phyloP scores from a whole-genome alignment of 176 grass and related monocot genomes.

The Canna indica region DNA sequence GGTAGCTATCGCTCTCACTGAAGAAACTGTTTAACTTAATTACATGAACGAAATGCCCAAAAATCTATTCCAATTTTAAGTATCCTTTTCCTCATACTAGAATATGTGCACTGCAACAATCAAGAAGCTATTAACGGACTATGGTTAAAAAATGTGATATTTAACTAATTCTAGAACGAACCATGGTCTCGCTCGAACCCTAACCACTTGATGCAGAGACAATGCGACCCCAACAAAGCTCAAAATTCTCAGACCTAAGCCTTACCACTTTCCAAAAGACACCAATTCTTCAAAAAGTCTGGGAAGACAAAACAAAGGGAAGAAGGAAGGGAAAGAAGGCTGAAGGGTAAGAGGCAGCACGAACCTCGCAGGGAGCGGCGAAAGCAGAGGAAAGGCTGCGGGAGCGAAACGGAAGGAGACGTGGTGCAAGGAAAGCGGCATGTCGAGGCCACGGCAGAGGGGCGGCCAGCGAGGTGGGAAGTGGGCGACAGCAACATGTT shows the following conservation, averaged over 20 bases:
- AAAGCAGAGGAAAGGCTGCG: slow-evolving; percentile 7
- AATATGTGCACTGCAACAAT: background rate
- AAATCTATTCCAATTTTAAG: background rate
- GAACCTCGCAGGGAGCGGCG: slow-evolving; percentile 8
- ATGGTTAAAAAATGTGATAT: background rate
- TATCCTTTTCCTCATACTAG: background rate
- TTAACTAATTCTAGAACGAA: background rate
- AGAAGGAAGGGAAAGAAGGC: background rate
- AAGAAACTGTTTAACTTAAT: background rate
- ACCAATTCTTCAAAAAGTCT: background rate
- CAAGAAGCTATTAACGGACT: background rate
- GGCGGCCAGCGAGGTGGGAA: slow-evolving; percentile 22
- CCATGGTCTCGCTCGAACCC: background rate
- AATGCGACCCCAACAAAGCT: background rate
- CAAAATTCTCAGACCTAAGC: background rate
- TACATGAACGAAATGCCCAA: background rate
- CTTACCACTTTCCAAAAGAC: background rate
- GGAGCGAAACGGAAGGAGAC: slow-evolving; percentile 12
- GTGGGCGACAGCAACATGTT: slow-evolving; percentile 14
- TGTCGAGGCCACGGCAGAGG: slow-evolving; percentile 27
- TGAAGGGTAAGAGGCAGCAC: background rate
- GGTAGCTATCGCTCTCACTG: slow-evolving; percentile 24
- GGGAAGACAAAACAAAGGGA: background rate
- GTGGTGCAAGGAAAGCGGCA: background rate
- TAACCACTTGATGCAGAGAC: background rate